Percentiles rank a stretch among this genome's conserved stretches.
phyloP scores from a whole-genome alignment of 768 basidiomycete species.

The Suillus occidentalis region DNA sequence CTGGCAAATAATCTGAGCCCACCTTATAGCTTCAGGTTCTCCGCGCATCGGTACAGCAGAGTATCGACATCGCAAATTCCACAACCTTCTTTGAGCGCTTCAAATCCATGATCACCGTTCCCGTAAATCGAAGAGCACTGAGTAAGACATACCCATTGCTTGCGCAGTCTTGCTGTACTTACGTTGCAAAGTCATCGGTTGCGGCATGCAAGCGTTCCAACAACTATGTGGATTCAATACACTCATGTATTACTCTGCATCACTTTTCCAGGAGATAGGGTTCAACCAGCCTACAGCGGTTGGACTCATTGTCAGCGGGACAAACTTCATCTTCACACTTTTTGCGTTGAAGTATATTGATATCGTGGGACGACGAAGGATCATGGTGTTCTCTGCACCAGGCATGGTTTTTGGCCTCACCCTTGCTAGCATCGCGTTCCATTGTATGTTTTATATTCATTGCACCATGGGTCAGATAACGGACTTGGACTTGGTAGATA shows the following conservation, averaged over 20 bases:
- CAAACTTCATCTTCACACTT: constrained; percentile 78
- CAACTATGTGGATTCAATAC: constrained; percentile 87
- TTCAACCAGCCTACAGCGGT: constrained; percentile 83
- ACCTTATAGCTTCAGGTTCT: constrained; percentile 53
- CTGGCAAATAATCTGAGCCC: not conserved
- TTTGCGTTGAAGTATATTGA: constrained; percentile 72
- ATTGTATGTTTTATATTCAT: constrained; percentile 45
- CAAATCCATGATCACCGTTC: constrained; percentile 52
- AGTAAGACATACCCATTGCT: constrained; percentile 43
- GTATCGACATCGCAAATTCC: constrained; percentile 58
- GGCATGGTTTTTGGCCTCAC: constrained; percentile 70
- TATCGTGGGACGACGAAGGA: constrained; percentile 63
- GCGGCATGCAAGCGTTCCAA: constrained; percentile 82
- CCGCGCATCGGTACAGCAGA: constrained; percentile 57
- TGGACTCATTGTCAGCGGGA: constrained; percentile 74
- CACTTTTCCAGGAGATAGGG: constrained; percentile 77
- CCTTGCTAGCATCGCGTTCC: constrained; percentile 64
- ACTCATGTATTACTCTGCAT: constrained; percentile 73
- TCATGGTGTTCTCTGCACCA: constrained; percentile 70
- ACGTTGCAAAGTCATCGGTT: constrained; percentile 56
- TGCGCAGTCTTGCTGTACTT: not conserved
- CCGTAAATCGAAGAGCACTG: constrained; percentile 66
- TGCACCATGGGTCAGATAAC: not conserved
- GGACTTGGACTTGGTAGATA: constrained; percentile 34
- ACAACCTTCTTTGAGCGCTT: constrained; percentile 62